Conservation (phyloP, 768 basidiomycete species). For the Trametopsis cervina region DNA sequence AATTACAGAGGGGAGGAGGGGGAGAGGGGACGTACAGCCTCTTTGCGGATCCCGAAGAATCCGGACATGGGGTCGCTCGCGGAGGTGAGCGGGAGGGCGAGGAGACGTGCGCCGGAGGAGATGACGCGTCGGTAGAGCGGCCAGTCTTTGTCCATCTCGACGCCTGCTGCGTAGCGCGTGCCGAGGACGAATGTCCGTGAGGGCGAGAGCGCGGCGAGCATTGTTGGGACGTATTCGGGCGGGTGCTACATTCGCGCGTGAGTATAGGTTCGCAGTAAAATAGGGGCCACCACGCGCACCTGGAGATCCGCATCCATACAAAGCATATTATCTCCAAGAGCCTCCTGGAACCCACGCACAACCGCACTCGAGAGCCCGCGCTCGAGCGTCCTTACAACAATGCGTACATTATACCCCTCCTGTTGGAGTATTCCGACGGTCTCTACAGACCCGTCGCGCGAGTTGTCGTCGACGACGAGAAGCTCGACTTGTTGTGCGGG, state of each 20-base stretch:
- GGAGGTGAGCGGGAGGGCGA: constrained; percentile 22
- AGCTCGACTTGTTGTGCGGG: constrained; percentile 20
- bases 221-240: constrained; percentile 23
- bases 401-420: constrained; percentile 26
- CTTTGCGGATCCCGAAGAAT: constrained; percentile 25
- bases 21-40: constrained; percentile 16
- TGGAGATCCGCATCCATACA: constrained; percentile 27
- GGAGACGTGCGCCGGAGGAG: constrained; percentile 23
- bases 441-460: constrained; percentile 23
- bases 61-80: constrained; percentile 27
- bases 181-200: constrained; percentile 22
- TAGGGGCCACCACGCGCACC: constrained; percentile 14
- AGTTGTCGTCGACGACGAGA: constrained; percentile 26
- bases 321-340: constrained; percentile 24
- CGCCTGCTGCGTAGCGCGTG: constrained; percentile 23
- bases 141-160: constrained; percentile 25
- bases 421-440: constrained; percentile 20
- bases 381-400: constrained; percentile 24
- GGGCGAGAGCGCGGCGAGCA: constrained; percentile 20
- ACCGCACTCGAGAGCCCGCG: constrained; percentile 24
- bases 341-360: constrained; percentile 24
- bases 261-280: not conserved
- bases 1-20: not conserved
- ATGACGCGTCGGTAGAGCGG: constrained; percentile 25
- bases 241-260: constrained; percentile 24